Evolutionary conservation across 2,329 filamentous ascomycete genomes (phyloP).

Genomic region (Xylariaceae sp.): DNA sequence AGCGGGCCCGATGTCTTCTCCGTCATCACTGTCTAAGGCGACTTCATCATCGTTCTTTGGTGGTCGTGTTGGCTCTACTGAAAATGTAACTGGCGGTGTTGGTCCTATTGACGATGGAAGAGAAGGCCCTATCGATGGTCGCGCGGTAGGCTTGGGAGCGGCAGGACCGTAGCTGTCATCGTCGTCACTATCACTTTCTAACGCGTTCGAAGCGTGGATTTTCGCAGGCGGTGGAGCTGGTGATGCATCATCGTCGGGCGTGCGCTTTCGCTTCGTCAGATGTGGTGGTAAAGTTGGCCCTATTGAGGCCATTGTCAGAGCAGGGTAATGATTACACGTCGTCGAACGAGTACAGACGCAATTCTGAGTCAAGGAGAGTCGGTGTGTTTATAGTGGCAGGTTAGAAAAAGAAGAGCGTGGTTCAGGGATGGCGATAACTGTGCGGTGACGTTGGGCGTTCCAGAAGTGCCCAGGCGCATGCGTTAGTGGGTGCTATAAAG

Average conservation of each 20-base stretch:
- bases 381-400: background rate
- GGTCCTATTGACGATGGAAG: conserved; percentile 16
- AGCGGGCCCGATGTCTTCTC: conserved; percentile 25
- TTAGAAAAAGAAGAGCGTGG: background rate
- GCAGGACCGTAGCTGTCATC: conserved; percentile 21
- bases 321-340: background rate
- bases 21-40: conserved; percentile 39
- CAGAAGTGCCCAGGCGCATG: background rate
- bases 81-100: background rate
- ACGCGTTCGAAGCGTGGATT: conserved; percentile 33
- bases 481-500: background rate
- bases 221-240: conserved; percentile 43
- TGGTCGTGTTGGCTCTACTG: conserved; percentile 12
- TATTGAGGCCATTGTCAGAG: conserved; percentile 57
- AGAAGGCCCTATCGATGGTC: conserved; percentile 9
- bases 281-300: conserved; percentile 67
- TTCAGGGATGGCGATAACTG: background rate
- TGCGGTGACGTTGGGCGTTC: background rate
- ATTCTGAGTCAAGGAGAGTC: background rate
- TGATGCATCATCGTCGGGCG: conserved; percentile 37
- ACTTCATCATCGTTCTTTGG: conserved; percentile 41
- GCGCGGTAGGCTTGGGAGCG: conserved; percentile 5
- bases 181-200: conserved; percentile 26
- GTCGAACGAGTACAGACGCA: background rate
- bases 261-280: conserved; percentile 58